Conservation (phyloP, 306 rosid genomes). For the Fragaria nilgerrensis region DNA sequence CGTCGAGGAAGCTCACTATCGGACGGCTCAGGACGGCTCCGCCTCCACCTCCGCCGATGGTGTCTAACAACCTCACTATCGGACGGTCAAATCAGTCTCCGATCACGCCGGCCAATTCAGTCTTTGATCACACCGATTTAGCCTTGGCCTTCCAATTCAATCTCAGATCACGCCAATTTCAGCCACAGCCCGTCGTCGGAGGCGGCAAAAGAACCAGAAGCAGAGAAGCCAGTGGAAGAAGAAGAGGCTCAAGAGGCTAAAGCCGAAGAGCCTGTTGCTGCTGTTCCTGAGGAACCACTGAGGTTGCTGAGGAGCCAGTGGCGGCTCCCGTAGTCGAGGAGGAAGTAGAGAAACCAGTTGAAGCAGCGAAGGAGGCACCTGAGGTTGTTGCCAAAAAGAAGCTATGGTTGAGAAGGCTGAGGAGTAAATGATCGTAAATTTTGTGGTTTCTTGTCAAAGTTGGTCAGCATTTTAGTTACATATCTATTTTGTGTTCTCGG, state of each 20-base stretch:
- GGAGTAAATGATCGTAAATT: conserved; percentile 30
- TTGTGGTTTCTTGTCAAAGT: conserved; percentile 26
- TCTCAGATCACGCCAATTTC: too few species aligned
- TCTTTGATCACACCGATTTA: too few species aligned
- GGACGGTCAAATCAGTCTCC: too few species aligned
- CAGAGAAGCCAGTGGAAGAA: conserved; percentile 42
- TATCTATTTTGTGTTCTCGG: conserved; percentile 27
- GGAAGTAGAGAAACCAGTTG: conserved; percentile 35
- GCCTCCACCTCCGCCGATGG: too few species aligned
- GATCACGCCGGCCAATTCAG: too few species aligned
- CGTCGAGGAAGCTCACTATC: too few species aligned
- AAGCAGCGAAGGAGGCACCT: conserved; percentile 32
- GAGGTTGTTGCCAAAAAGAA: conserved; percentile 19
- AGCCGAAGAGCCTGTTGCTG: conserved; percentile 18
- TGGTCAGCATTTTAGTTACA: conserved; percentile 30
- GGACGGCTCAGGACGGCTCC: too few species aligned
- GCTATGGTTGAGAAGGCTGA: conserved; percentile 48
- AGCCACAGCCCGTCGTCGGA: too few species aligned
- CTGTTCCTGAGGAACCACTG: conserved; percentile 20
- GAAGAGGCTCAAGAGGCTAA: conserved; percentile 12
- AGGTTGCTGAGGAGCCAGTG: conserved; percentile 29
- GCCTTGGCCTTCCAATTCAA: too few species aligned
- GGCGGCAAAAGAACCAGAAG: conserved; percentile 26
- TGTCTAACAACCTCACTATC: too few species aligned
- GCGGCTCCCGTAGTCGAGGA: conserved; percentile 28